Conservation (phyloP, 441 rosid genomes). For the Bocquillonia castaneifolia region DNA sequence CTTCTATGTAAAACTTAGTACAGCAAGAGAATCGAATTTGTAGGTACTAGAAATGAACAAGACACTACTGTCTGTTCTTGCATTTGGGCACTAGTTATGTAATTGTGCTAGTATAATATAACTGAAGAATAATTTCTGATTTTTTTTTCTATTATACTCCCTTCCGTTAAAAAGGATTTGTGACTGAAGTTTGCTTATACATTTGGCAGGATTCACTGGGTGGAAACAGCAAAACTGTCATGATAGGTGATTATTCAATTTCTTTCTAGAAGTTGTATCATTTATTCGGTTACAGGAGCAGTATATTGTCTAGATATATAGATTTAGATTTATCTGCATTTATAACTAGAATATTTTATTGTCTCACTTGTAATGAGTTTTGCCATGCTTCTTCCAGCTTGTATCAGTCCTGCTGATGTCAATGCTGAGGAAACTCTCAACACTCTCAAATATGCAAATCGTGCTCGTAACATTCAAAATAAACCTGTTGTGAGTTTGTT, state of each 20-base stretch:
- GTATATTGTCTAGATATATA: not conserved
- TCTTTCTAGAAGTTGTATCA: not conserved
- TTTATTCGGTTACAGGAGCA: not conserved
- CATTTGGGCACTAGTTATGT: not conserved
- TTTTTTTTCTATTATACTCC: not conserved
- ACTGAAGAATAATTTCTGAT: not conserved
- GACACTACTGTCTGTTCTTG: not conserved
- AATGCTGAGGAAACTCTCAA: conserved; percentile 98
- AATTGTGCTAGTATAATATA: not conserved
- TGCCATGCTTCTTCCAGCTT: conserved; percentile 41
- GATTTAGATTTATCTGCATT: not conserved
- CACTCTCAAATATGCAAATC: conserved; percentile 94
- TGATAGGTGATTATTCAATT: conserved; percentile 59
- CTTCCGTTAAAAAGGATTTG: not conserved
- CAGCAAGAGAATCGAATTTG: not conserved
- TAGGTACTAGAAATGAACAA: not conserved
- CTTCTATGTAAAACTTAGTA: not conserved
- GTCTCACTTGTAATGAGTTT: not conserved
- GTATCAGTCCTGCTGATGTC: conserved; percentile 97
- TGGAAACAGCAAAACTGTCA: conserved; percentile 97
- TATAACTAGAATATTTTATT: not conserved
- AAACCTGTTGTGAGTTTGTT: conserved; percentile 80
- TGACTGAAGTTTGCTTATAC: conserved; percentile 1
- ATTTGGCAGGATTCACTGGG: conserved; percentile 88
- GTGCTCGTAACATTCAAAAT: conserved; percentile 94